Conservation (phyloP, 139 green algal species). For the Closterium sp. region DNA sequence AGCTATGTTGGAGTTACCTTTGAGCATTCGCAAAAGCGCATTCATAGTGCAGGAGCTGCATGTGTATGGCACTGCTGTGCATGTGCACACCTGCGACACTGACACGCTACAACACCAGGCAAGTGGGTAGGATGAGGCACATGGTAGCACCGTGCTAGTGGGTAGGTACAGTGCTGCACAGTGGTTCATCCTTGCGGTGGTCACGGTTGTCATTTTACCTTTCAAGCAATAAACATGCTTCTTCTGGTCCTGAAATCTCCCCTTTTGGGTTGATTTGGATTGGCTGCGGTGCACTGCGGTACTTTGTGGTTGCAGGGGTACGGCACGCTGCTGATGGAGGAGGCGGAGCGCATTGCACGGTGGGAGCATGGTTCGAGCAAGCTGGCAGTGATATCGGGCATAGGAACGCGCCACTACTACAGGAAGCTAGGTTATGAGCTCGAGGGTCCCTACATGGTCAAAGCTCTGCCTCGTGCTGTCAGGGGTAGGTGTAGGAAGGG, state of each 20-base stretch:
- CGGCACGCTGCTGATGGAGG: conserved; percentile 89
- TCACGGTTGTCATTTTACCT: too few species aligned
- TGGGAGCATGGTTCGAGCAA: conserved; percentile 83
- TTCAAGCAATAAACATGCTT: too few species aligned
- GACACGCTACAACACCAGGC: conserved; percentile 77
- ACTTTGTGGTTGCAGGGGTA: conserved; percentile 66
- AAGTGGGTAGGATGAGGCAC: too few species aligned
- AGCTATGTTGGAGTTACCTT: too few species aligned
- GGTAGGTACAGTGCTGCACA: too few species aligned
- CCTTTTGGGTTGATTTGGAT: too few species aligned
- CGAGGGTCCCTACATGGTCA: conserved; percentile 96
- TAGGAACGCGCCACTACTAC: conserved; percentile 98
- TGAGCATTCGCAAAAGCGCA: too few species aligned
- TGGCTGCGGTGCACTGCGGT: too few species aligned
- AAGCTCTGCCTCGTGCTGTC: conserved; percentile 50
- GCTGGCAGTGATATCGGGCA: conserved; percentile 94
- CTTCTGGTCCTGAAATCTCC: too few species aligned
- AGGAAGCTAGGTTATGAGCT: conserved; percentile 84
- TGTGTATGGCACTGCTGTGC: conserved; percentile 92
- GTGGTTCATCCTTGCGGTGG: too few species aligned
- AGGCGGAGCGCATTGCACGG: conserved; percentile 86
- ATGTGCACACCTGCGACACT: conserved; percentile 77
- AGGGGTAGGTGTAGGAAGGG: not conserved
- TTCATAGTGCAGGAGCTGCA: conserved; percentile 60
- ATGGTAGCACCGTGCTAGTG: too few species aligned